Evolutionary conservation across 768 basidiomycete genomes (phyloP).

Genomic region (Rhizopogon vulgaris): DNA sequence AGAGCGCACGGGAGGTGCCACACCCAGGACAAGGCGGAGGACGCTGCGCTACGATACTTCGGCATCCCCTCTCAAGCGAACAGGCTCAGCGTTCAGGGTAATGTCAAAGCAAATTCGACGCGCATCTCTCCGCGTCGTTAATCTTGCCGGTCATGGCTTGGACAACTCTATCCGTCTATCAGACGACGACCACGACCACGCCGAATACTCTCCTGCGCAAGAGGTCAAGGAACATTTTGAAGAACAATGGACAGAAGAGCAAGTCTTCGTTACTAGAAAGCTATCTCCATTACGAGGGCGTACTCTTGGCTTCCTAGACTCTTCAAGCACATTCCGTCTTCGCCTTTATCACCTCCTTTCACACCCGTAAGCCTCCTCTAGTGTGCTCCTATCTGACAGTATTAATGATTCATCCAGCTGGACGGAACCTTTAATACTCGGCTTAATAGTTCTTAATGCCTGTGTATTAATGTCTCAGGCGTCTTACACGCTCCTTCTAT

Average conservation of each 20-base stretch:
- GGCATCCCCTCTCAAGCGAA: conserved; percentile 56
- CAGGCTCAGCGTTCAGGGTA: conserved; percentile 51
- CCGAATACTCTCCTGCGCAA: conserved; percentile 20
- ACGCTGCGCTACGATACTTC: conserved; percentile 44
- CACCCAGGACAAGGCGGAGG: conserved; percentile 34
- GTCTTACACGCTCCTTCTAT: conserved; percentile 50
- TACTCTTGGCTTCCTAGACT: conserved; percentile 72
- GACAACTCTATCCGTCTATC: conserved; percentile 53
- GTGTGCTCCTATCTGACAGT: not conserved
- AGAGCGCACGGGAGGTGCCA: conserved; percentile 38
- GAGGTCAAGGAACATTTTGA: conserved; percentile 32
- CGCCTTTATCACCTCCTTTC: conserved; percentile 64
- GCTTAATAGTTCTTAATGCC: conserved; percentile 81
- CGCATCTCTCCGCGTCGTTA: conserved; percentile 77
- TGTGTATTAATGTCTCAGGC: conserved; percentile 79
- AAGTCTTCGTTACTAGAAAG: conserved; percentile 36
- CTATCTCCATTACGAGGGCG: conserved; percentile 61
- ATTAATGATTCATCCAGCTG: conserved; percentile 39
- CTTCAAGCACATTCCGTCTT: conserved; percentile 57
- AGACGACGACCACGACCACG: conserved; percentile 38
- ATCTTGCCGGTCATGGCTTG: conserved; percentile 56
- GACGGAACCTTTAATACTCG: conserved; percentile 82
- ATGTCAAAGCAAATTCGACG: conserved; percentile 54
- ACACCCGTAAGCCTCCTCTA: conserved; percentile 50
- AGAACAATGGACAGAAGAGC: conserved; percentile 16